These are phyloP conservation scores for Przewalskia tangutica DNA, from an alignment of 257 asterid species.

Conservation along the genomic window DNA sequence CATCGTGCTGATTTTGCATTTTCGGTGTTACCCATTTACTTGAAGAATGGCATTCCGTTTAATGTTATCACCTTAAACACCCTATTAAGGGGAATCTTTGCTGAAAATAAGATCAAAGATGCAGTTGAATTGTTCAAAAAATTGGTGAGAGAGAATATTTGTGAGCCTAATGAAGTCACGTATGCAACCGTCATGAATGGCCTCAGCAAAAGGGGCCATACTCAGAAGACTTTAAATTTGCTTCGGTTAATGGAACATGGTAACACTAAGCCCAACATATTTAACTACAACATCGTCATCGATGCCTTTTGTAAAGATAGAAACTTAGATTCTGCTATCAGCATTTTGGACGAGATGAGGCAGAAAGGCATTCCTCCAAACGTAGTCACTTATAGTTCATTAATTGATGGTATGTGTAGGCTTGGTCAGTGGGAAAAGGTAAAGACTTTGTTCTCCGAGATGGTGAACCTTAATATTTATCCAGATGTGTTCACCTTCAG, in stretches of 20 bases:
- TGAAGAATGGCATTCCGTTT: not conserved
- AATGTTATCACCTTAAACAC: not conserved
- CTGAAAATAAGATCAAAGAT: conserved; percentile 2
- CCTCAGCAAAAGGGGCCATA: not conserved
- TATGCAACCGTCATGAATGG: not conserved
- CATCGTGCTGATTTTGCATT: not conserved
- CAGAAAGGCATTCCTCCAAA: no score
- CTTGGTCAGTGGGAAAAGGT: no score
- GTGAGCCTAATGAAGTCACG: conserved; percentile 11
- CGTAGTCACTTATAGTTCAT: no score
- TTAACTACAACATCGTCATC: no score
- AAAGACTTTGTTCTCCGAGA: no score
- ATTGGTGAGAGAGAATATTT: conserved; percentile 7
- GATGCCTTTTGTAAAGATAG: no score
- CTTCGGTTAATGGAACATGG: not conserved
- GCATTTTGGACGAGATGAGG: no score
- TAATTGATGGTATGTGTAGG: no score
- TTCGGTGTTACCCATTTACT: not conserved
- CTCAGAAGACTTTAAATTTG: conserved; percentile 1
- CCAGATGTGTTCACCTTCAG: no score
- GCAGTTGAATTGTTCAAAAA: conserved; percentile 14
- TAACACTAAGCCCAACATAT: not conserved
- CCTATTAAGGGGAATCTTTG: conserved; percentile 15
- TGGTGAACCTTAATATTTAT: no score
- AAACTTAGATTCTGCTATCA: no score